Evolutionary conservation across 805 yeast genomes (phyloP).

Genomic region (Yarrowia sp.): DNA sequence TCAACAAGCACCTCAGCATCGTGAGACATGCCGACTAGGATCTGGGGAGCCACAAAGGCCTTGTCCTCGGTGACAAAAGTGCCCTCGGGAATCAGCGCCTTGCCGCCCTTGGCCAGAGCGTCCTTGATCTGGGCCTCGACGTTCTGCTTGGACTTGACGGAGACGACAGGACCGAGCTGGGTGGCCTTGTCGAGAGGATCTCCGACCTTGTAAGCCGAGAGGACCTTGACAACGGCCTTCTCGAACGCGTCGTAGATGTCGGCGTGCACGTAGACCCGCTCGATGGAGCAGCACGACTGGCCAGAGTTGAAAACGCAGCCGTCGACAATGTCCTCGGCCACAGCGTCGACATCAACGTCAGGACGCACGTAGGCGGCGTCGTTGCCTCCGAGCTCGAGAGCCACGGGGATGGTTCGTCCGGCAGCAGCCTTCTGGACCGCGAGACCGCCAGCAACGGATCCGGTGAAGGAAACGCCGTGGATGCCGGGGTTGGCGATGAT

Average conservation of each 20-base stretch:
- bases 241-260: conserved; percentile 66
- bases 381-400: conserved; percentile 87
- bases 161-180: conserved; percentile 65
- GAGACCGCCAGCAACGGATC: conserved; percentile 79
- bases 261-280: conserved; percentile 79
- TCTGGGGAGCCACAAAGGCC: conserved; percentile 76
- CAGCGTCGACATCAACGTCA: conserved; percentile 63
- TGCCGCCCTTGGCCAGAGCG: conserved; percentile 57
- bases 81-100: conserved; percentile 47
- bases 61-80: conserved; percentile 58
- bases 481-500: conserved; percentile 64
- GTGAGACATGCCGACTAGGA: conserved; percentile 72
- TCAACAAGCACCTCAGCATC: conserved; percentile 60
- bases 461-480: conserved; percentile 82
- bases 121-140: conserved; percentile 47
- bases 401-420: conserved; percentile 75
- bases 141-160: conserved; percentile 49
- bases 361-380: conserved; percentile 81
- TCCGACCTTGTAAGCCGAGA: conserved; percentile 62
- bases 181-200: conserved; percentile 70
- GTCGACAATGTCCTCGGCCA: conserved; percentile 63
- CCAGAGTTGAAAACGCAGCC: conserved; percentile 89
- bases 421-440: conserved; percentile 66
- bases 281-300: conserved; percentile 92
- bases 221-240: conserved; percentile 52